phyloP scores from a whole-genome alignment of 2,329 filamentous ascomycete genomes.

The Onygena corvina region DNA sequence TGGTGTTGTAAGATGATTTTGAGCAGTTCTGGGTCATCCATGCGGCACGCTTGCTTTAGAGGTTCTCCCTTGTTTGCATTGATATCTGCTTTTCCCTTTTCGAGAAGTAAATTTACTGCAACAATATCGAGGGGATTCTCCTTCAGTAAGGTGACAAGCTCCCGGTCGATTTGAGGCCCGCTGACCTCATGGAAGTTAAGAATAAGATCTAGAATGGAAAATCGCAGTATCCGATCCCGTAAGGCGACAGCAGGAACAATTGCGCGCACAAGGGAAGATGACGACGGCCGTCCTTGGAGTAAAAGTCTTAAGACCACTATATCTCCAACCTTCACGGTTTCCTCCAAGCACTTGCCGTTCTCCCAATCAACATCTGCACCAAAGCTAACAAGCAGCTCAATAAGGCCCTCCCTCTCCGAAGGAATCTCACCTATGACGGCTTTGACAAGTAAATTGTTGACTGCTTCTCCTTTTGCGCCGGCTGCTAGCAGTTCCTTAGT shows the following conservation, averaged over 20 bases:
- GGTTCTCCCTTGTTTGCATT: slow-evolving; percentile 13
- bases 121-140: slow-evolving; percentile 14
- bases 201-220: slow-evolving; percentile 15
- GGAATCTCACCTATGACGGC: slow-evolving; percentile 9
- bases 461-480: slow-evolving; percentile 14
- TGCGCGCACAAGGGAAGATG: slow-evolving; percentile 13
- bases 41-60: slow-evolving; percentile 12
- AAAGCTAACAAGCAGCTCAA: slow-evolving; percentile 14
- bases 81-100: slow-evolving; percentile 16
- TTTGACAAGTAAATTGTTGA: slow-evolving; percentile 10
- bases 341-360: slow-evolving; percentile 14
- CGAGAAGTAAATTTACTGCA: slow-evolving; percentile 13
- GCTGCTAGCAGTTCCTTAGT: slow-evolving; percentile 12
- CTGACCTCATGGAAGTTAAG: slow-evolving; percentile 13
- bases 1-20: slow-evolving; percentile 13
- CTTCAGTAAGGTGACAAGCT: slow-evolving; percentile 12
- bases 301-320: slow-evolving; percentile 14
- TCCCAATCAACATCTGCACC: slow-evolving; percentile 15
- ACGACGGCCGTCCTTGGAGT: slow-evolving; percentile 13
- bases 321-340: slow-evolving; percentile 13
- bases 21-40: slow-evolving; percentile 11
- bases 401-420: slow-evolving; percentile 12
- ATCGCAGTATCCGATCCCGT: slow-evolving; percentile 11
- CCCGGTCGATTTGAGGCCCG: slow-evolving; percentile 13
- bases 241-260: slow-evolving; percentile 12